Percentiles rank a stretch among this genome's conserved stretches.
phyloP scores from a whole-genome alignment of 1,284 basidiomycete species.

The Waitea zeae region DNA sequence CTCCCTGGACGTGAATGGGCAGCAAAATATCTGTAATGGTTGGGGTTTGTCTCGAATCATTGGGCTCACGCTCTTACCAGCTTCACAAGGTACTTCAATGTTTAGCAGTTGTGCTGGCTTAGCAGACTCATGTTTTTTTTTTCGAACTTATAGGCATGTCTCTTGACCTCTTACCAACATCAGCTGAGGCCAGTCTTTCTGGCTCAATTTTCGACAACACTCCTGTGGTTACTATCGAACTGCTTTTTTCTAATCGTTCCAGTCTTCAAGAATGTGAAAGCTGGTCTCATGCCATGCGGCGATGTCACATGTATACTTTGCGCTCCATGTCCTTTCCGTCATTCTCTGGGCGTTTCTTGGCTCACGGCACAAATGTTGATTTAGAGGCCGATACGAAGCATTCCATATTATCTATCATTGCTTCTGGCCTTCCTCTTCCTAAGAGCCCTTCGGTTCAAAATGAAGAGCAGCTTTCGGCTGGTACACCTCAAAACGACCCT shows the following conservation, averaged over 20 bases:
- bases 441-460: constrained; percentile 50
- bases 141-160: too few relatives aligned
- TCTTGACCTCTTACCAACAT: neutral
- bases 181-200: neutral
- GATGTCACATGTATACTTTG: constrained; percentile 31
- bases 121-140: too few relatives aligned
- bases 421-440: constrained; percentile 42
- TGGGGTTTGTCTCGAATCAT: too few relatives aligned
- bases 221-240: too few relatives aligned
- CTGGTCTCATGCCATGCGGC: constrained; percentile 16
- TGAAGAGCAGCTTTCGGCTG: constrained; percentile 12
- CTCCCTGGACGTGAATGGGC: neutral
- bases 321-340: constrained; percentile 31
- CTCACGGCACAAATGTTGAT: constrained; percentile 15
- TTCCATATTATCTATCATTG: constrained; percentile 32
- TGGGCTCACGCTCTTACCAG: too few relatives aligned
- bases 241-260: too few relatives aligned
- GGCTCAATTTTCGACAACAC: constrained; percentile 33
- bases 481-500: constrained; percentile 11
- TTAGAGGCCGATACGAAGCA: constrained; percentile 23
- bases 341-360: constrained; percentile 14
- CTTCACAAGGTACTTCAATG: too few relatives aligned
- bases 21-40: neutral
- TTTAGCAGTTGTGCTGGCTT: too few relatives aligned
- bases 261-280: too few relatives aligned